These are phyloP conservation scores for Globisporangium perplexum DNA, from an alignment of 352 stramenopile species.

Conservation along the genomic window DNA sequence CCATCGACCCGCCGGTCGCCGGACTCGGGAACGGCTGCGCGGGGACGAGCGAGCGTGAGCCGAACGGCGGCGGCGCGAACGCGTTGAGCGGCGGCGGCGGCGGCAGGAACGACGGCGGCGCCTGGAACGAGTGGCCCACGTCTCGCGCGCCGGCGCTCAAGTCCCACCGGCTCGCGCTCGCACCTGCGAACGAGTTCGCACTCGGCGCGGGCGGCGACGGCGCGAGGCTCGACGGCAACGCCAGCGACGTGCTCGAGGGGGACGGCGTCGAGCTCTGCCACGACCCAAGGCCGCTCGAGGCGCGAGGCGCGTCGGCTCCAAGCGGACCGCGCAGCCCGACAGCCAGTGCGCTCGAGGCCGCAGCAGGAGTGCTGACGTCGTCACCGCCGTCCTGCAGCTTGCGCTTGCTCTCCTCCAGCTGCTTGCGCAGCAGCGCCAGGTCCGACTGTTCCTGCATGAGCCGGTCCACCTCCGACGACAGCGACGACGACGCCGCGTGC, in stretches of 20 bases:
- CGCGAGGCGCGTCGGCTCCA: neutral
- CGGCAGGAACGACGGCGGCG: slow-evolving; percentile 2
- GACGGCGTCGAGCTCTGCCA: neutral
- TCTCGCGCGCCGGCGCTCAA: slow-evolving; percentile 1
- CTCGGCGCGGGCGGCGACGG: slow-evolving; percentile 6
- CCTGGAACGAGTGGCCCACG: slow-evolving; percentile 8
- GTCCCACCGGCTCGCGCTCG: slow-evolving; percentile 9
- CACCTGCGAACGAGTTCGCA: neutral
- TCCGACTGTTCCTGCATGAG: slow-evolving; percentile 73
- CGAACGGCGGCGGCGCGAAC: slow-evolving; percentile 9
- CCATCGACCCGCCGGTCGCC: slow-evolving; percentile 14
- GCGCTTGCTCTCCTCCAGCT: slow-evolving; percentile 67
- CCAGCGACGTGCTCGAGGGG: neutral
- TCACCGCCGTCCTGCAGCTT: slow-evolving; percentile 38
- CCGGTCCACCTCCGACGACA: slow-evolving; percentile 46
- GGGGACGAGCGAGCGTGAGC: slow-evolving; percentile 14
- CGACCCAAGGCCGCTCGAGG: neutral
- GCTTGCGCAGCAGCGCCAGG: slow-evolving; percentile 42
- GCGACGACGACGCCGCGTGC: slow-evolving; percentile 3
- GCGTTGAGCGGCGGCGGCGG: neutral
- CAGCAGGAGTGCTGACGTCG: neutral
- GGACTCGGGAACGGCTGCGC: slow-evolving; percentile 24
- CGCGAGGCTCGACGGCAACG: slow-evolving; percentile 9
- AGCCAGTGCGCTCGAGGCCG: neutral
- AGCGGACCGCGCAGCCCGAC: slow-evolving; percentile 1